Percentiles rank a stretch among this genome's conserved stretches.
These are phyloP conservation scores for Rhododendron williamsianum DNA, from an alignment of 148 eudicot genomes.

Conservation along the genomic window DNA sequence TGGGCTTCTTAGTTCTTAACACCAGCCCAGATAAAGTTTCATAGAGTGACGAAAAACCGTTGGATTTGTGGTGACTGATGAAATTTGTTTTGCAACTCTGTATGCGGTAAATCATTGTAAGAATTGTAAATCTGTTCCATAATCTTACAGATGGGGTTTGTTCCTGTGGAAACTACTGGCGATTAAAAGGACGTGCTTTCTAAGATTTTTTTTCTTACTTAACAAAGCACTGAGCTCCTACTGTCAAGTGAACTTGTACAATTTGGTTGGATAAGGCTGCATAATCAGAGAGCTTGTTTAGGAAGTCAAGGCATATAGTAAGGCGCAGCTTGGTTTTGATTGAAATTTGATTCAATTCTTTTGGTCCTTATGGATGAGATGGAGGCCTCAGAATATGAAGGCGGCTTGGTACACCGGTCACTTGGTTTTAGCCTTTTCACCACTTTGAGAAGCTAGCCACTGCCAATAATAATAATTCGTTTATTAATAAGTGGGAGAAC, in stretches of 20 bases:
- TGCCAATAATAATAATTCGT: not conserved
- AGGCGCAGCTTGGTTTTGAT: not conserved
- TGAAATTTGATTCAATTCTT: no score
- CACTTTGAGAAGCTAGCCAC: not conserved
- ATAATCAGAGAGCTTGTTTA: not conserved
- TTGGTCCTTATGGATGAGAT: not conserved
- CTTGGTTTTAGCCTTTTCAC: not conserved
- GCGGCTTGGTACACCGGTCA: not conserved
- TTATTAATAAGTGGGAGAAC: not conserved
- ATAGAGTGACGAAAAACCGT: conserved; percentile 39
- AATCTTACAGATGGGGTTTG: conserved; percentile 12
- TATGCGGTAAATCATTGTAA: conserved; percentile 33
- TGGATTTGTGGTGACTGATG: conserved; percentile 39
- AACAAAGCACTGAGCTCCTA: not conserved
- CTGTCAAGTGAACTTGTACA: not conserved
- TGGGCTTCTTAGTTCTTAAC: conserved; percentile 23
- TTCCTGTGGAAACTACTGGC: no score
- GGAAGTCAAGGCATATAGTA: not conserved
- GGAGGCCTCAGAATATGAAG: not conserved
- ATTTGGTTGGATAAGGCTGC: not conserved
- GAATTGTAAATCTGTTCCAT: conserved; percentile 28
- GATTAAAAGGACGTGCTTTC: no score
- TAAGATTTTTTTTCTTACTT: not conserved
- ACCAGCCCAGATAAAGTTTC: conserved; percentile 23
- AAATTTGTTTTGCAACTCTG: conserved; percentile 37